Base-by-base conservation (phyloP, 2,329 filamentous ascomycete genomes). In the Penicillium sp. region DNA sequence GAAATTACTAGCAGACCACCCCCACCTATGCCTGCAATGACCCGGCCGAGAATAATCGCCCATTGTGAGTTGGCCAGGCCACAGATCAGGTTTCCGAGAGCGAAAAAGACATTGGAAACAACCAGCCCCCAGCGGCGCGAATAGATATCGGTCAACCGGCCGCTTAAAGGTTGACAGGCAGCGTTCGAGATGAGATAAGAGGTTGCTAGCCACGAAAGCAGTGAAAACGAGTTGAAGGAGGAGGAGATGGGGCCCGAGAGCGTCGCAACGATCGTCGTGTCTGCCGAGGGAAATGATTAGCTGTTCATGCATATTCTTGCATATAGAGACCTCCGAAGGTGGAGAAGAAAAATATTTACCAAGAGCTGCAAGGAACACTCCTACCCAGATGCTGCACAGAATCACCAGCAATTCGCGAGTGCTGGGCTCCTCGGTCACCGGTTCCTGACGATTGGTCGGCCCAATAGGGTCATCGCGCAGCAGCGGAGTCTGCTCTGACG, bases 121-220 rank as follows among this genome's bases (percentile, higher is more conserved):
- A 95, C 77, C 2, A 96, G 75, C 0, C 91, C 91, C 0, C 87
- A 85, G 0, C 89, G 84, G 4, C 91, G 84, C 9, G 88, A 89
- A 65, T 94, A 94, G 43, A 96, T 94, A 68, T 96, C 92, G 0
- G 91, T 96, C 53, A 96, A 72, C 4, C 91, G 85, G 5, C 92
- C 92, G 7, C 88, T 91, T 17, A 96, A 80, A 10, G 91, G 91
- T 69, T 96, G 91, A 63, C 85, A 90, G 0, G 90, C 90, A 2
- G 91, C 89, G 69, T 93, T 96, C 60, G 91, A 88, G 64, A 96
- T 91, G 23, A 96, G 81, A 68, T 96, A 96, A 17, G 90, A 87
- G 0, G 90, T 89, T 0, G 90, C 91, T 7, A 96, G 84, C 91
- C 91, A 96, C 1, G 90, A 92, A 37, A 96, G 80, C 3, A 94